A percentile compares a stretch with the other conserved stretches of the same genome.
phyloP scores from a whole-genome alignment of 306 rosid species.

The Prunus fruticosa region DNA sequence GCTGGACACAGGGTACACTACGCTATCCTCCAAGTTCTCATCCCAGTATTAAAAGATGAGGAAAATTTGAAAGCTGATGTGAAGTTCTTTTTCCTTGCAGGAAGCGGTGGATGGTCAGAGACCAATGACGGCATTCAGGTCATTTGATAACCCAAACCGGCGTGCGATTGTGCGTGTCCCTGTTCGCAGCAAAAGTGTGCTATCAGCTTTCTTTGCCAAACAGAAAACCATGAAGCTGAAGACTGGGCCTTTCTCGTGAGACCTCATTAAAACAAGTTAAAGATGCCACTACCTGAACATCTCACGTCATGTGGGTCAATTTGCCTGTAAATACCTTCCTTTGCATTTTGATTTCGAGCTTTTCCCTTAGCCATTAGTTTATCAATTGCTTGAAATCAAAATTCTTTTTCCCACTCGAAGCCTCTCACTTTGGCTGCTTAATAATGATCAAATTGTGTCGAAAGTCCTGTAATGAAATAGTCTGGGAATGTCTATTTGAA shows the following conservation, averaged over 20 bases:
- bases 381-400: conserved; percentile 18
- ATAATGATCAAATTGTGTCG: conserved; percentile 44
- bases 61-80: conserved; percentile 17
- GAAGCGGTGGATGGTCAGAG: conserved; percentile 56
- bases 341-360: conserved; percentile 11
- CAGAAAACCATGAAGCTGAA: conserved; percentile 50
- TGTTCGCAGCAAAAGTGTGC: conserved; percentile 80
- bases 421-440: conserved; percentile 29
- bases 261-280: conserved; percentile 12
- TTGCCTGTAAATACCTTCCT: conserved; percentile 14
- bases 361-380: conserved; percentile 6
- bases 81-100: conserved; percentile 33
- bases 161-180: conserved; percentile 44
- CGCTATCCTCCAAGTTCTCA: neutral
- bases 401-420: conserved; percentile 7
- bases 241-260: conserved; percentile 51
- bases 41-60: neutral
- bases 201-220: conserved; percentile 76
- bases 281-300: conserved; percentile 22
- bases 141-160: conserved; percentile 59
- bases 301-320: conserved; percentile 17
- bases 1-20: conserved; percentile 45
- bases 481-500: conserved; percentile 21
- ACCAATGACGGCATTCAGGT: conserved; percentile 52
- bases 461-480: conserved; percentile 17